Base-by-base conservation (phyloP, 176 grass and related monocot species). In the Olyra latifolia region DNA sequence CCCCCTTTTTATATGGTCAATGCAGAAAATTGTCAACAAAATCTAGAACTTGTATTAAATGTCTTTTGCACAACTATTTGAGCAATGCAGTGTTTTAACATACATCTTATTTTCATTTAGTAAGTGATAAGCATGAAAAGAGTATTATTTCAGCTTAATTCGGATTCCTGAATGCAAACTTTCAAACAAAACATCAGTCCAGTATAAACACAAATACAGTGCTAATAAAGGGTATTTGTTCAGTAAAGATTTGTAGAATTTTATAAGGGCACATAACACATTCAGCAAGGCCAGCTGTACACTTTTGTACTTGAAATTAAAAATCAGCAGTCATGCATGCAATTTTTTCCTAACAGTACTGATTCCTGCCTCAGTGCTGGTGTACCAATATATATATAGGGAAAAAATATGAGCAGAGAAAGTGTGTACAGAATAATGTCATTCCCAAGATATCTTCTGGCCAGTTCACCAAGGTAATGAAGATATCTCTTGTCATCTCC, bases 401-500 rank as follows among this genome's bases (percentile, higher is more conserved):
- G 10, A 71, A 90, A 71, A 71, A 71, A 24, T 73, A 56, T 63
- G 62, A 83, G 72, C 24, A 75, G 63, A 84, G 52, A 90, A 55
- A 77, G 3, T 64, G 39, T 20, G 44, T 93, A 98, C 95, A 98
- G 62, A 74, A 94, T 79, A 89, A 84, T 82, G 47, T 87, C 71
- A 80, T 80, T 72, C 40, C 95, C 95, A 77, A 98, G 88, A 77
- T 94, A 87, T 74, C 74, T 87, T 83, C 92, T 94, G 47, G 95
- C 92, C 58, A 98, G 76, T 76, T 87, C 63, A 63, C 87, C 88
- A 61, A 98, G 88, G 90, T 83, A 47, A 78, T 85, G 87, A 74
- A 98, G 92, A 76, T 98, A 98, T 47, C 76, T 84, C 74, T 94
- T 98, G 78, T 98, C 95, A 68, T 94, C 71, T 64, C 95, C 92